A percentile compares a stretch with the other conserved stretches of the same genome.
Evolutionary conservation across 2,329 filamentous ascomycete genomes (phyloP).

Genomic region (Fusarium piperis): DNA sequence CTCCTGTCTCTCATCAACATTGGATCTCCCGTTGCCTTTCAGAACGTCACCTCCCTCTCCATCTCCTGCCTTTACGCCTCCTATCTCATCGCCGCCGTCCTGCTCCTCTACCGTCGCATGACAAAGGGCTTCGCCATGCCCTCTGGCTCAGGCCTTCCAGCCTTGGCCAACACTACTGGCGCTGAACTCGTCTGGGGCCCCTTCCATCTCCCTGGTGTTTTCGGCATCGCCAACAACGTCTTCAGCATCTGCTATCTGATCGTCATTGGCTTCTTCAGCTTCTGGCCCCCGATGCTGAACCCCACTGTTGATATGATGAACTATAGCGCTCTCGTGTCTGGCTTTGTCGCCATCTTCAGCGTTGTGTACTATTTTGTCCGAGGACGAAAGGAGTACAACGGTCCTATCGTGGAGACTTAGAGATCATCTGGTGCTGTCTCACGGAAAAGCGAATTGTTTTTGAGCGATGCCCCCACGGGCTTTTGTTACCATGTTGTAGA

Average conservation of each 20-base stretch:
- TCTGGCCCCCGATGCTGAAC: slow-evolving; percentile 55
- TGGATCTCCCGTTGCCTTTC: slow-evolving; percentile 44
- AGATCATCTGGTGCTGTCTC: neutral
- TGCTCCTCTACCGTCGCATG: slow-evolving; percentile 44
- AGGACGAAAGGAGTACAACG: slow-evolving; percentile 56
- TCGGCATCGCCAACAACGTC: slow-evolving; percentile 64
- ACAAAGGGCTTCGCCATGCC: slow-evolving; percentile 42
- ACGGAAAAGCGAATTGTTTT: neutral
- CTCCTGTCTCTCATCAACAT: slow-evolving; percentile 49
- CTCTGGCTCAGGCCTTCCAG: slow-evolving; percentile 35
- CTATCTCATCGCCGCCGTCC: slow-evolving; percentile 42
- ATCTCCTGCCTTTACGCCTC: slow-evolving; percentile 45
- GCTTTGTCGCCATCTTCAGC: slow-evolving; percentile 53
- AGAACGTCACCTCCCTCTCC: slow-evolving; percentile 44
- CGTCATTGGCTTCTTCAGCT: slow-evolving; percentile 66
- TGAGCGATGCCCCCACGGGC: neutral
- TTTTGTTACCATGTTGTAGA: neutral
- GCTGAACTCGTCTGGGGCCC: slow-evolving; percentile 60
- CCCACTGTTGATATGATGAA: slow-evolving; percentile 54
- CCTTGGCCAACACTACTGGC: slow-evolving; percentile 42
- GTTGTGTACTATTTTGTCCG: slow-evolving; percentile 57
- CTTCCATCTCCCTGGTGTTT: slow-evolving; percentile 60
- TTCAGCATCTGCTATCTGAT: slow-evolving; percentile 63
- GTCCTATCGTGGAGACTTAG: slow-evolving; percentile 51
- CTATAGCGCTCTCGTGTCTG: slow-evolving; percentile 58